Evolutionary conservation across 352 stramenopile genomes (phyloP).

Genomic region (Phytophthora tentaculata): DNA sequence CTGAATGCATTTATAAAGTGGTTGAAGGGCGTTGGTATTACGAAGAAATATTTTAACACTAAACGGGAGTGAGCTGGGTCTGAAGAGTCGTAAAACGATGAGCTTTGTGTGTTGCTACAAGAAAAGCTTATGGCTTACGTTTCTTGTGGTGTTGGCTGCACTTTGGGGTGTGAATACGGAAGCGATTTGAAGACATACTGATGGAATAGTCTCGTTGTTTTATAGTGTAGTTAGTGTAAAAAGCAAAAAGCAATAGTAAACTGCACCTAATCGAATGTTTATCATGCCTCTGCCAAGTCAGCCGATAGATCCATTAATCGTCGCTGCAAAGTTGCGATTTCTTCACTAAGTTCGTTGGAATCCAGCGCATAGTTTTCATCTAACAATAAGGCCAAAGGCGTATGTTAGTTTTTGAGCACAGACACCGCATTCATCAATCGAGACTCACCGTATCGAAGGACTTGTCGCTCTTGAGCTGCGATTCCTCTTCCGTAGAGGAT

Average conservation of each 20-base stretch:
- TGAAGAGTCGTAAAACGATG: too few relatives aligned
- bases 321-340: slow-evolving; percentile 66
- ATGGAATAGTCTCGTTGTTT: too few relatives aligned
- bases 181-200: too few relatives aligned
- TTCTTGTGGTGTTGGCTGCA: too few relatives aligned
- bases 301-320: slow-evolving; percentile 66
- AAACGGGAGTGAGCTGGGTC: too few relatives aligned
- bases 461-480: slow-evolving; percentile 54
- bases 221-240: too few relatives aligned
- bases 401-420: slow-evolving; percentile 5
- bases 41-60: too few relatives aligned
- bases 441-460: slow-evolving; percentile 44
- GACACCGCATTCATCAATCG: neutral
- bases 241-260: neutral
- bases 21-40: slow-evolving; percentile 10
- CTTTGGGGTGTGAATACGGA: too few relatives aligned
- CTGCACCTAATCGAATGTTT: neutral
- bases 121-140: too few relatives aligned
- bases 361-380: slow-evolving; percentile 63
- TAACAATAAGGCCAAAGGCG: slow-evolving; percentile 8
- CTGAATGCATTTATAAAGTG: slow-evolving; percentile 15
- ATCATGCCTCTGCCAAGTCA: slow-evolving; percentile 51
- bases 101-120: too few relatives aligned
- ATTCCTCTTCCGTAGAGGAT: slow-evolving; percentile 65
- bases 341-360: slow-evolving; percentile 64